Evolutionary conservation across 2,329 filamentous ascomycete genomes (phyloP), one percentile per base, ranked within the genome.

Genomic region (Microsporum canis): DNA sequence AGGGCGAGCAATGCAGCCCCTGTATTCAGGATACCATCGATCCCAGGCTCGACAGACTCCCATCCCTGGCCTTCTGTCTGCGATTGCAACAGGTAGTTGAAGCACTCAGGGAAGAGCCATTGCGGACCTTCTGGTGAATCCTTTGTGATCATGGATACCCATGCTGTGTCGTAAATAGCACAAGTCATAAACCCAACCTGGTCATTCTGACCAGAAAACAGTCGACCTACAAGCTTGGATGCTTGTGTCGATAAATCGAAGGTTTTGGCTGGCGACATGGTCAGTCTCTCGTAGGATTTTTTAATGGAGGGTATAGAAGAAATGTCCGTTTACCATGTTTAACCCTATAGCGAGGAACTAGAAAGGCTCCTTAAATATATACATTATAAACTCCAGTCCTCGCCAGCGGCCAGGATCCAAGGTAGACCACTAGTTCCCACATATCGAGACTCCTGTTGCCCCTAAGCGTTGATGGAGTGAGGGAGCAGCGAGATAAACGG

Each of bases 11-110:
- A 61, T 10, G 70, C 68, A 2, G 70, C 73, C 5, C 68, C 65
- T 0, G 71, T 74, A 64, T 72, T 71, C 6, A 73, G 63, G 36
- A 75, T 72, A 4, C 66, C 68, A 51, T 75, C 74, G 39, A 71
- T 67, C 29, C n/a, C 10, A 34, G 49, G n/a, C 23, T 71, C 66
- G 29, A 68, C 64, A 0, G 47, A 55, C 43, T 67, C 63, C 72
- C 72, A 75, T 14, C 66, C 66, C 5, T 68, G 67, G 12, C 67
- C 65, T 41, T 65, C 60, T 2, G 65, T 62, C 56, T 72, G 71
- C 5, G 57, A 58, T 5, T 66, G 59, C 1, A 74, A 63, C 5
- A 74, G 47, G 53, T 67, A 72, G 2, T 67, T 43, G 61, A 74
- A 71, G 51, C 66, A 68, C 43, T 71, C 67, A 8, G 72, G 71